A percentile compares a stretch with the other conserved stretches of the same genome.
phyloP scores from a whole-genome alignment of 2,329 filamentous ascomycete genomes.

The Hypoxylon sp. region DNA sequence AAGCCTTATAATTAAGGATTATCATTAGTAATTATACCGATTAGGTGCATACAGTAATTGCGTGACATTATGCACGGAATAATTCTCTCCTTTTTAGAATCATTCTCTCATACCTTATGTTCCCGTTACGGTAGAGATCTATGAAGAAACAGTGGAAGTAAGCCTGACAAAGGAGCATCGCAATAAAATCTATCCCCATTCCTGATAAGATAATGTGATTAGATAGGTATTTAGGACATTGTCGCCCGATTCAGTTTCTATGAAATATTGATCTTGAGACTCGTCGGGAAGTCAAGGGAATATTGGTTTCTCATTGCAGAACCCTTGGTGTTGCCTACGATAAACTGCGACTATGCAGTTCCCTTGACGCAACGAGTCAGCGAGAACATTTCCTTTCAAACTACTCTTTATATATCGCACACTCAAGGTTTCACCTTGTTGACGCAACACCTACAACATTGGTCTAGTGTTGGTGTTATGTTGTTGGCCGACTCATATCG shows the following conservation, averaged over 20 bases:
- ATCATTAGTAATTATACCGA: too few species aligned
- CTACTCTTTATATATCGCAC: not conserved
- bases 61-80: too few species aligned
- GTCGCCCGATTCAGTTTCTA: not conserved
- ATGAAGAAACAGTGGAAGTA: not conserved
- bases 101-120: too few species aligned
- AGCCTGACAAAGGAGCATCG: constrained; percentile 5
- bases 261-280: not conserved
- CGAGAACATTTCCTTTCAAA: not conserved
- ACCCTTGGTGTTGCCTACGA: not conserved
- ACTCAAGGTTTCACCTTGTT: not conserved
- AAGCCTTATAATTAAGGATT: too few species aligned
- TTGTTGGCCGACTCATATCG: not conserved
- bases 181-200: constrained; percentile 4
- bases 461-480: not conserved
- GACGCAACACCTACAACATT: not conserved
- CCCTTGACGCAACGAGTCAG: not conserved
- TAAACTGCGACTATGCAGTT: not conserved
- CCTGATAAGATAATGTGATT: constrained; percentile 1
- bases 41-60: too few species aligned
- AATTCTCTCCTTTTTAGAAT: too few species aligned
- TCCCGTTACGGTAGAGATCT: too few species aligned
- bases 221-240: constrained; percentile 7
- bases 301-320: not conserved
- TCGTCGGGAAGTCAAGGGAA: not conserved